phyloP scores from a whole-genome alignment of 345 rosid genomes.

The Syzygium grande region DNA sequence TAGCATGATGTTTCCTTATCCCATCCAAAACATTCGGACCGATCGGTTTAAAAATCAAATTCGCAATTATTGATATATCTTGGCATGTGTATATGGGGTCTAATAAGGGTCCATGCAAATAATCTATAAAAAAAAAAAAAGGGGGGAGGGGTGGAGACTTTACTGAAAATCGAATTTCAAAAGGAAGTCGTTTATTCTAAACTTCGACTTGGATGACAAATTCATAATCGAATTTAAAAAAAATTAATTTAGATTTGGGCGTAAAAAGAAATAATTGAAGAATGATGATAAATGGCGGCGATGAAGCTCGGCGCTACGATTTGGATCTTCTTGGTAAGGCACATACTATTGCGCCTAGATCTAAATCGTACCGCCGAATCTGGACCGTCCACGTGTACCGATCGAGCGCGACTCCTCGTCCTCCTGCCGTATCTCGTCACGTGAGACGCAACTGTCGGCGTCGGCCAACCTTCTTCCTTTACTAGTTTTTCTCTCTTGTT shows the following conservation, averaged over 20 bases:
- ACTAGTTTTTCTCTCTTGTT: not conserved
- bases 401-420: not conserved
- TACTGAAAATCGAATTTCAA: not conserved
- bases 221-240: not conserved
- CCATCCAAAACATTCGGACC: not conserved
- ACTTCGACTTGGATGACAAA: not conserved
- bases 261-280: not conserved
- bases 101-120: not conserved
- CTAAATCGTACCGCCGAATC: not conserved
- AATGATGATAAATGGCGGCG: not conserved
- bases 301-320: not conserved
- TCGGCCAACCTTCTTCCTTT: not conserved
- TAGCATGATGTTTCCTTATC: not conserved
- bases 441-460: not conserved
- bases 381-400: not conserved
- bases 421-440: not conserved
- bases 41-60: not conserved
- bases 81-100: not conserved
- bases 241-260: not conserved
- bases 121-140: not conserved
- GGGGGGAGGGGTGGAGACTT: not conserved
- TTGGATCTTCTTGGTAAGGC: not conserved
- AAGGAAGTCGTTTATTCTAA: not conserved
- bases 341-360: not conserved
- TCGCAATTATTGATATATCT: not conserved